These are phyloP conservation scores for Aphanomyces stellatus DNA, from an alignment of 352 stramenopile genomes.

Conservation along the genomic window DNA sequence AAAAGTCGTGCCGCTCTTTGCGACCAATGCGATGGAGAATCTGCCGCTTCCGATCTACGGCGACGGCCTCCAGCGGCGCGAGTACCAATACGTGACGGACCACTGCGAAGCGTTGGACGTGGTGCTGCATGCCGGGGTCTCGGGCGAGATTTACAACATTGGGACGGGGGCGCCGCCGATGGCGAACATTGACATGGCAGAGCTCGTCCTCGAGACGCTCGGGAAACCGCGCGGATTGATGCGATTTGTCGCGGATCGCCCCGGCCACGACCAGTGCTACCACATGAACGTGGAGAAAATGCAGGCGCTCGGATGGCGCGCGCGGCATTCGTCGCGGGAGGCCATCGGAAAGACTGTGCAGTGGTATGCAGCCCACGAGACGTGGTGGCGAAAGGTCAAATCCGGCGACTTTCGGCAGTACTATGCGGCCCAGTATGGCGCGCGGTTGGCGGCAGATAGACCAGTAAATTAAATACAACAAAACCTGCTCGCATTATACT, in stretches of 20 bases:
- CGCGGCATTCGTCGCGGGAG: neutral
- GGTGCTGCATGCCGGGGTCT: slow-evolving; percentile 90
- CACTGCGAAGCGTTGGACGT: slow-evolving; percentile 94
- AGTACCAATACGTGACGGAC: slow-evolving; percentile 97
- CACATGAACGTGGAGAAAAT: neutral
- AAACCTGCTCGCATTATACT: no score
- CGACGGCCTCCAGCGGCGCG: slow-evolving; percentile 91
- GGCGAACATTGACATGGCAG: slow-evolving; percentile 38
- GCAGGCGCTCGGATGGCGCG: neutral
- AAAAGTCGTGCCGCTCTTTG: slow-evolving; percentile 99
- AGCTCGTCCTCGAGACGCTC: neutral
- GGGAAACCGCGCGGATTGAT: neutral
- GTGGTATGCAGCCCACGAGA: slow-evolving; percentile 1
- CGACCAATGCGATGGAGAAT: slow-evolving; percentile 24
- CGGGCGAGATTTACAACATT: slow-evolving; percentile 97
- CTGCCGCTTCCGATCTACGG: slow-evolving; percentile 78
- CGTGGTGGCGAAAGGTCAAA: slow-evolving; percentile 7
- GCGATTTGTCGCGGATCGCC: neutral
- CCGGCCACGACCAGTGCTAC: slow-evolving; percentile 9
- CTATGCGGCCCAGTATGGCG: neutral
- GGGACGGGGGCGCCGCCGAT: slow-evolving; percentile 76
- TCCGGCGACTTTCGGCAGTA: neutral
- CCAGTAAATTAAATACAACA: no score
- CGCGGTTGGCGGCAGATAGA: neutral
- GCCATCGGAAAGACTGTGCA: neutral